phyloP scores from a whole-genome alignment of 2,329 filamentous ascomycete species.

The Xylogone sp. region DNA sequence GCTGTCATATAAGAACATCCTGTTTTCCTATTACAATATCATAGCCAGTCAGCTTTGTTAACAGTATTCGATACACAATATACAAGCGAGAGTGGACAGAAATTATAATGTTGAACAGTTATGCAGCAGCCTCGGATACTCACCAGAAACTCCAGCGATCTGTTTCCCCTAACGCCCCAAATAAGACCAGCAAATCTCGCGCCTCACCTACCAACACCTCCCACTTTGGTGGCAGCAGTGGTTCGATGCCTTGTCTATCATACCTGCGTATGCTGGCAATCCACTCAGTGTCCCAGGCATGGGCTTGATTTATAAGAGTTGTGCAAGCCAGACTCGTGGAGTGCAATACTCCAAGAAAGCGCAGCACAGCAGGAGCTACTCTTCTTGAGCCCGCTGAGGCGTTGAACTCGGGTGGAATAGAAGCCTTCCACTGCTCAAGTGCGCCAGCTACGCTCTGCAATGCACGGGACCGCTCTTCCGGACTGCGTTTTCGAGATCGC shows the following conservation, averaged over 20 bases:
- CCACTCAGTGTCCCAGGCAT: slow-evolving; percentile 8
- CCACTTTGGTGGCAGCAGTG: slow-evolving; percentile 17
- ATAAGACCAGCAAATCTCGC: slow-evolving; percentile 15
- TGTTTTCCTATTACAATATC: slow-evolving; percentile 16
- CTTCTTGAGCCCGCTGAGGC: not conserved
- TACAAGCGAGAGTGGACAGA: not conserved
- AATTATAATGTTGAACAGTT: not conserved
- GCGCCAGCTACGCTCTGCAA: slow-evolving; percentile 20
- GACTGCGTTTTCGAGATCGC: slow-evolving; percentile 12
- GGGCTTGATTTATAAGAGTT: slow-evolving; percentile 18
- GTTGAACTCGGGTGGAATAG: slow-evolving; percentile 9
- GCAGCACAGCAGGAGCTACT: slow-evolving; percentile 9
- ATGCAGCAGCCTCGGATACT: slow-evolving; percentile 11
- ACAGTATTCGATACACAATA: not conserved
- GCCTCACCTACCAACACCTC: slow-evolving; percentile 18
- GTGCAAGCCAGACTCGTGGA: slow-evolving; percentile 19
- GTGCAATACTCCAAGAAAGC: slow-evolving; percentile 17
- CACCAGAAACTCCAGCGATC: slow-evolving; percentile 19
- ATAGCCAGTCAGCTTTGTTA: slow-evolving; percentile 7
- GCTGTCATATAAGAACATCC: slow-evolving; percentile 19
- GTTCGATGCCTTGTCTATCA: not conserved
- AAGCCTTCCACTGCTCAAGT: slow-evolving; percentile 13
- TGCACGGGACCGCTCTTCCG: slow-evolving; percentile 12
- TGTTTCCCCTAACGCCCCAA: slow-evolving; percentile 11
- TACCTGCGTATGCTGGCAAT: not conserved